Conservation (phyloP, 257 asterid genomes). For the Salvia rosmarinus region DNA sequence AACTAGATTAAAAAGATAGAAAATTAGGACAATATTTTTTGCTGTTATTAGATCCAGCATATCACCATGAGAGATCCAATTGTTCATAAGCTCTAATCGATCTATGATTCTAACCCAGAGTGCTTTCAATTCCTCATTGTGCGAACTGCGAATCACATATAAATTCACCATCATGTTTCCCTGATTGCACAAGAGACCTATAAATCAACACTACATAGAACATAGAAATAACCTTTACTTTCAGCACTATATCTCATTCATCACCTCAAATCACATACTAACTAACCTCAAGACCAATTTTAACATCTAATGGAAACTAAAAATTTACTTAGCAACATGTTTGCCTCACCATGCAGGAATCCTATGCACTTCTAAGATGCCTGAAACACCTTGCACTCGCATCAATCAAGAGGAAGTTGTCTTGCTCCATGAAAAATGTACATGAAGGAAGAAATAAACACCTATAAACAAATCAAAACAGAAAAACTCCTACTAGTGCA, state of each 20-base stretch:
- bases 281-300: not conserved
- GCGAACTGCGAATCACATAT: not conserved
- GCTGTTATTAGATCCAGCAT: not conserved
- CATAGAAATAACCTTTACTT: not conserved
- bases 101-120: not conserved
- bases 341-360: not conserved
- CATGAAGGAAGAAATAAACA: not conserved
- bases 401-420: slow-evolving; percentile 9
- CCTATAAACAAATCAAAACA: not conserved
- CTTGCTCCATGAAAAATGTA: slow-evolving; percentile 9
- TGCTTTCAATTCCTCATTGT: slow-evolving; percentile 1
- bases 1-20: slow-evolving; percentile 4
- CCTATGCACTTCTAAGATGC: not conserved
- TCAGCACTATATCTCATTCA: slow-evolving; percentile 12
- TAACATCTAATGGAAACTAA: slow-evolving; percentile 9
- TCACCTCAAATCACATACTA: not conserved
- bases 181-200: not conserved
- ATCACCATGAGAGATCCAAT: not conserved
- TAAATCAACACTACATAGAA: not conserved
- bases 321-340: not conserved
- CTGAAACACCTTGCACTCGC: not conserved
- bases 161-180: slow-evolving; percentile 8
- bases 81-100: not conserved
- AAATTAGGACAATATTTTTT: not conserved
- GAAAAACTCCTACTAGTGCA: not conserved